Percentiles rank a stretch among this genome's conserved stretches.
Evolutionary conservation across 768 basidiomycete genomes (phyloP).

Genomic region (Chalciporus piperatus): DNA sequence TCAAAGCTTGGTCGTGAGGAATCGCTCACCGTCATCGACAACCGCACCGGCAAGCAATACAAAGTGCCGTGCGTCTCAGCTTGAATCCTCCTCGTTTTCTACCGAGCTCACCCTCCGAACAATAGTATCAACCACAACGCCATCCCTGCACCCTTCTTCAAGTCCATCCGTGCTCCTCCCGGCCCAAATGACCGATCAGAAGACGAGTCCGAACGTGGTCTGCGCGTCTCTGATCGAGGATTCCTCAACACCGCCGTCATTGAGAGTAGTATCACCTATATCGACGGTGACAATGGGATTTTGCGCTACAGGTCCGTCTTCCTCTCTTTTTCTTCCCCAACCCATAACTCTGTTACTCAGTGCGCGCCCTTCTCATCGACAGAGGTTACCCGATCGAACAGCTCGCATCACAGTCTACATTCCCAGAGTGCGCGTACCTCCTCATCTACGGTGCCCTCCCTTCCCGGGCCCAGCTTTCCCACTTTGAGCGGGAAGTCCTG

Average conservation of each 20-base stretch:
- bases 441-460: slow-evolving; percentile 88
- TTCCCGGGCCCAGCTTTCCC: slow-evolving; percentile 49
- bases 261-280: slow-evolving; percentile 80
- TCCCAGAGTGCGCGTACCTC: slow-evolving; percentile 82
- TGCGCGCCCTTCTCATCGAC: slow-evolving; percentile 22
- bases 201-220: slow-evolving; percentile 79
- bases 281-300: slow-evolving; percentile 86
- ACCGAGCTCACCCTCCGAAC: background rate
- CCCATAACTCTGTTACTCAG: background rate
- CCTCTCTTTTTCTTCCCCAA: background rate
- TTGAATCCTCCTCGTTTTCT: background rate
- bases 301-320: slow-evolving; percentile 65
- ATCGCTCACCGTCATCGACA: slow-evolving; percentile 69
- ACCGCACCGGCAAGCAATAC: slow-evolving; percentile 80
- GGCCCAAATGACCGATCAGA: slow-evolving; percentile 66
- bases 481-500: slow-evolving; percentile 75
- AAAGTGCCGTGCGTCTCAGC: slow-evolving; percentile 59
- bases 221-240: slow-evolving; percentile 76
- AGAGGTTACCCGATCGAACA: slow-evolving; percentile 92
- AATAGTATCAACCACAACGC: slow-evolving; percentile 77
- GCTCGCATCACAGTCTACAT: slow-evolving; percentile 73
- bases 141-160: slow-evolving; percentile 79
- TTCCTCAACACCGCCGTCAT: slow-evolving; percentile 84
- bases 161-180: slow-evolving; percentile 59
- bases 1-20: slow-evolving; percentile 20